Percentiles rank a stretch among this genome's conserved stretches.
phyloP scores from a whole-genome alignment of 106 monocot genomes.

The Acanthochlamys bracteata region DNA sequence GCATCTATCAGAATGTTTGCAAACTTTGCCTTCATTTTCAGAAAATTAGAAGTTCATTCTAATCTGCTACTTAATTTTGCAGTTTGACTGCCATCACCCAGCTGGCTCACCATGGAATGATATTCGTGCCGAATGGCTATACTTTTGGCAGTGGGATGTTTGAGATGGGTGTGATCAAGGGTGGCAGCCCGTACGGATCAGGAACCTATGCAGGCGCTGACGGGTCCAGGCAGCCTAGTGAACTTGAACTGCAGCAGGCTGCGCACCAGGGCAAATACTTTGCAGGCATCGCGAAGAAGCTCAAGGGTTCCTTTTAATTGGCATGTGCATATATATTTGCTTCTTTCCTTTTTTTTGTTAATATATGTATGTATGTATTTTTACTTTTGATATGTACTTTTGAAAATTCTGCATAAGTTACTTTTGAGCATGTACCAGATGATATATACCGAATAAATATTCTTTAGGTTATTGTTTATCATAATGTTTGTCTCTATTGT shows the following conservation, averaged over 20 bases:
- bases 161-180: constrained; percentile 56
- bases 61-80: neutral
- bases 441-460: too few relatives aligned
- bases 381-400: too few relatives aligned
- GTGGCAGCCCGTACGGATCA: constrained; percentile 64
- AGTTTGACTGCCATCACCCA: constrained; percentile 73
- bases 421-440: too few relatives aligned
- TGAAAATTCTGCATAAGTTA: too few relatives aligned
- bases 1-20: too few relatives aligned
- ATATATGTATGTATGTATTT: too few relatives aligned
- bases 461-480: too few relatives aligned
- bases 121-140: constrained; percentile 68
- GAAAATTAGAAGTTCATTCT: too few relatives aligned
- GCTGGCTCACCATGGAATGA: constrained; percentile 64
- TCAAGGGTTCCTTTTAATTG: constrained; percentile 36
- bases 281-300: constrained; percentile 51
- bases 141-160: constrained; percentile 68
- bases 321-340: neutral
- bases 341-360: too few relatives aligned
- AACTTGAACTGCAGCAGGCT: constrained; percentile 53
- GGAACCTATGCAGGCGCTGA: constrained; percentile 59
- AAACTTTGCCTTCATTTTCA: too few relatives aligned
- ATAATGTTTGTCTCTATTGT: too few relatives aligned
- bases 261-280: constrained; percentile 72
- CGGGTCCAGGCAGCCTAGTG: constrained; percentile 45